Conservation (phyloP, 2,329 filamentous ascomycete species). For the Cladophialophora yegresii region DNA sequence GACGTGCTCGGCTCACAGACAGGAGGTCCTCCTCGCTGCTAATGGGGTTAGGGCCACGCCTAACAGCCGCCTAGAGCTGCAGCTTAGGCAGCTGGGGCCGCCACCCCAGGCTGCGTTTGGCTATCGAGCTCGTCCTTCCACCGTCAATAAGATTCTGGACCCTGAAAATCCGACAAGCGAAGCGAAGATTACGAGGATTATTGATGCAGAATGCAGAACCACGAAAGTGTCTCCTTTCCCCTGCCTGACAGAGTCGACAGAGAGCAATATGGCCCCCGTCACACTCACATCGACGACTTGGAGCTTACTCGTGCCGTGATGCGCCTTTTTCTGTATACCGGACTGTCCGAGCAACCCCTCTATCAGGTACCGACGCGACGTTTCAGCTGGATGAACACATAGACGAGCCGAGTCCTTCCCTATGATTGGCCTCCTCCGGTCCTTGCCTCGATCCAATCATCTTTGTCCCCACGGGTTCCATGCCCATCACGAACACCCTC, state of each 20-base stretch:
- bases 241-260: constrained; percentile 8
- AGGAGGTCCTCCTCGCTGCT: constrained; percentile 8
- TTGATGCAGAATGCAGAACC: constrained; percentile 1
- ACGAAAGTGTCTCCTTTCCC: constrained; percentile 18
- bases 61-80: constrained; percentile 2
- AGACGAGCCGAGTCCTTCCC: constrained; percentile 16
- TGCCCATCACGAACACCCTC: constrained; percentile 18
- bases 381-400: constrained; percentile 31
- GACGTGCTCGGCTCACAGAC: constrained; percentile 7
- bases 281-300: neutral
- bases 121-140: neutral
- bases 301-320: neutral
- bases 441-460: constrained; percentile 16
- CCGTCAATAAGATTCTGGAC: constrained; percentile 24
- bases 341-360: neutral
- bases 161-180: constrained; percentile 24
- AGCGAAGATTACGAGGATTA: constrained; percentile 8
- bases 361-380: constrained; percentile 8
- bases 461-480: neutral
- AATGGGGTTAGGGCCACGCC: constrained; percentile 2
- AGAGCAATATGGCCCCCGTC: neutral
- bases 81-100: neutral
- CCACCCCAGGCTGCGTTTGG: neutral
- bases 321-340: neutral
- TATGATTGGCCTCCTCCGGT: constrained; percentile 25